A percentile compares a stretch with the other conserved stretches of the same genome.
phyloP scores from a whole-genome alignment of 2,329 filamentous ascomycete genomes.

The Tolypocladium amazonense region DNA sequence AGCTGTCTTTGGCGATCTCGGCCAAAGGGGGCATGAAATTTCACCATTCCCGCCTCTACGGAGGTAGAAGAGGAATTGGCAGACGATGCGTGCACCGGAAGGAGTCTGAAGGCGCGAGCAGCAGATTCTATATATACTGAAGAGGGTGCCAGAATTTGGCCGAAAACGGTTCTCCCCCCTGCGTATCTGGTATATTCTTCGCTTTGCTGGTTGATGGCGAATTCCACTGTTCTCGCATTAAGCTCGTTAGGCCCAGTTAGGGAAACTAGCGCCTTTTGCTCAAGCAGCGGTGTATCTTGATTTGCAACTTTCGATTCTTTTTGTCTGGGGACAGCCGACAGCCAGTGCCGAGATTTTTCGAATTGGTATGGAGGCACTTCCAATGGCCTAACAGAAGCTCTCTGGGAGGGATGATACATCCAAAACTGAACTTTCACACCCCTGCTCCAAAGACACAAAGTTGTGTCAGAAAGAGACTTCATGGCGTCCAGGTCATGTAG shows the following conservation, averaged over 20 bases:
- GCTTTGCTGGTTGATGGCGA: not conserved
- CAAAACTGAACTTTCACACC: constrained; percentile 11
- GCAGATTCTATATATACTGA: constrained; percentile 1
- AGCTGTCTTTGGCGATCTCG: not conserved
- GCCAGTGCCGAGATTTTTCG: constrained; percentile 15
- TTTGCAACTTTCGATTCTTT: not conserved
- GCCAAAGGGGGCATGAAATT: not conserved
- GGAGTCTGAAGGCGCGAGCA: not conserved
- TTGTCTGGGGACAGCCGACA: constrained; percentile 1
- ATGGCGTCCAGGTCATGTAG: not conserved
- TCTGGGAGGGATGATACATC: constrained; percentile 10
- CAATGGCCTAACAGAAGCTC: constrained; percentile 3
- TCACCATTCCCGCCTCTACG: not conserved
- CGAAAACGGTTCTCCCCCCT: not conserved
- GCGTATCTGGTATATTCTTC: not conserved
- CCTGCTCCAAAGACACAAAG: constrained; percentile 8
- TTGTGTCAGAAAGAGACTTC: not conserved
- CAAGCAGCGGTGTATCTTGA: too few relatives aligned
- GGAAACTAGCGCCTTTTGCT: not conserved
- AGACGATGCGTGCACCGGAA: not conserved
- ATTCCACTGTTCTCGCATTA: not conserved
- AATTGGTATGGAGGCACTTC: constrained; percentile 19
- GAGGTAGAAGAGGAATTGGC: not conserved
- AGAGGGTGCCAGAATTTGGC: not conserved
- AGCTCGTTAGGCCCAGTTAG: not conserved